Percentiles rank a stretch among this genome's conserved stretches.
These are phyloP conservation scores for Leptographium lundbergii DNA, from an alignment of 2,329 filamentous ascomycete genomes.

Conservation along the genomic window DNA sequence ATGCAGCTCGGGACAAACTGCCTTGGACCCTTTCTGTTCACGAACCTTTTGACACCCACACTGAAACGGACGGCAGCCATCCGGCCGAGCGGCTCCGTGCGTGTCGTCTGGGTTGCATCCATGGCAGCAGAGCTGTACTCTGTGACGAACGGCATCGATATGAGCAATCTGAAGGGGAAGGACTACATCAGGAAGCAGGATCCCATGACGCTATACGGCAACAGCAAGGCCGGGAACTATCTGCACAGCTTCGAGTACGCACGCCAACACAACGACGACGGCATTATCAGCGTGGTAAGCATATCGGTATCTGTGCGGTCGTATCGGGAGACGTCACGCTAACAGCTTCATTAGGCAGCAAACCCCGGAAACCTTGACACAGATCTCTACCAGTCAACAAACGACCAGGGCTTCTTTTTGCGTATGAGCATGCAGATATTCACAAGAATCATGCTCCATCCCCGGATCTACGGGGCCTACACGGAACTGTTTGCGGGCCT, in stretches of 20 bases:
- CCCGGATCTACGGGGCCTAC: slow-evolving; percentile 28
- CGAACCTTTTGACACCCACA: slow-evolving; percentile 14
- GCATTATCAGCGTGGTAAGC: slow-evolving; percentile 6
- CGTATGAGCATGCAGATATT: neutral
- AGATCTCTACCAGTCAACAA: slow-evolving; percentile 18
- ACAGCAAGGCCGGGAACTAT: slow-evolving; percentile 12
- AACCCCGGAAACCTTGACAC: slow-evolving; percentile 29
- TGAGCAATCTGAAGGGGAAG: slow-evolving; percentile 4
- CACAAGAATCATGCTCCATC: slow-evolving; percentile 8
- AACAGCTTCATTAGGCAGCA: slow-evolving; percentile 8
- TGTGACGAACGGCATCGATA: slow-evolving; percentile 5
- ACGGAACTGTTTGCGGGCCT: slow-evolving; percentile 34
- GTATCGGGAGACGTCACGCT: neutral
- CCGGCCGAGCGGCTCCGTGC: slow-evolving; percentile 6
- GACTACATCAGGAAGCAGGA: neutral
- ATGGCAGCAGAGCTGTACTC: slow-evolving; percentile 10
- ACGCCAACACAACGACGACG: slow-evolving; percentile 2
- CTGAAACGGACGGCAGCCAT: slow-evolving; percentile 9
- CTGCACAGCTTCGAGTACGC: slow-evolving; percentile 12
- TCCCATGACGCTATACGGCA: slow-evolving; percentile 3
- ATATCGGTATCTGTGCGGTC: neutral
- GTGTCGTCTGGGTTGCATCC: slow-evolving; percentile 12
- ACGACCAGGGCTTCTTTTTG: slow-evolving; percentile 9
- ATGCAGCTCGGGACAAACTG: slow-evolving; percentile 15
- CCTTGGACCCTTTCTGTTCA: slow-evolving; percentile 14